Base-by-base conservation (phyloP, 805 yeast genomes). In the Cyberlindnera amylophila region DNA sequence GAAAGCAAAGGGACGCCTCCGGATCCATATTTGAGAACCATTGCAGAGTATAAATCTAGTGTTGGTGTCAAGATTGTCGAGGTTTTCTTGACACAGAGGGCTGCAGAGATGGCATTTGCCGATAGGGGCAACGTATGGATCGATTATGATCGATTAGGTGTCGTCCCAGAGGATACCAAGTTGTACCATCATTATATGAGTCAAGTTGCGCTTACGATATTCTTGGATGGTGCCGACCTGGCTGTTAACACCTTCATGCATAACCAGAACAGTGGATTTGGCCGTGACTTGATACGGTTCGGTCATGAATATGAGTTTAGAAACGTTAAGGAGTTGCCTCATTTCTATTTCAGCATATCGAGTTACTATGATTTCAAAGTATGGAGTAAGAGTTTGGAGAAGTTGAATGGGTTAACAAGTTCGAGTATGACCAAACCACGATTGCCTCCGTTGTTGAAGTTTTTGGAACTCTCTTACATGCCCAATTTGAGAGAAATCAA, bases 261-360 rank as follows among this genome's bases (percentile, higher is more conserved):
- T 6, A 19, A 19, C 17, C 14, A 30, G 28, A 34, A 30, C 17
- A 32, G 18, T 16, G 36, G 17, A 14, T n/a, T 13, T n/a, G 49
- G 36, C 18, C 37, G 16, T 5, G 51, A 47, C 26, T 15, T 45
- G 21, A 34, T 47, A 4, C 39, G 46, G 14, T 38, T 36, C 18
- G 58, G 58, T 0, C 54, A 55, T 38, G 49, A 41, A 7, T 54
- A 54, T 38, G 50, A 49, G 30, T 46, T 54, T 17, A 19, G 45
- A 24, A 41, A 40, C 19, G 39, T 39, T 5, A 26, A 19, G 4
- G 28, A 33, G 7, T 26, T 54, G 5, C 58, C 59, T 8, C 51
- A 38, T 15, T 31, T 54, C 16, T 54, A 47, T 28, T 48, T 54
- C 23, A 36, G 32, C 37, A 39, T 42, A 4, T 52, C 53, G 31